Conservation (phyloP, 352 stramenopile species). For the Phytophthora fragariae region DNA sequence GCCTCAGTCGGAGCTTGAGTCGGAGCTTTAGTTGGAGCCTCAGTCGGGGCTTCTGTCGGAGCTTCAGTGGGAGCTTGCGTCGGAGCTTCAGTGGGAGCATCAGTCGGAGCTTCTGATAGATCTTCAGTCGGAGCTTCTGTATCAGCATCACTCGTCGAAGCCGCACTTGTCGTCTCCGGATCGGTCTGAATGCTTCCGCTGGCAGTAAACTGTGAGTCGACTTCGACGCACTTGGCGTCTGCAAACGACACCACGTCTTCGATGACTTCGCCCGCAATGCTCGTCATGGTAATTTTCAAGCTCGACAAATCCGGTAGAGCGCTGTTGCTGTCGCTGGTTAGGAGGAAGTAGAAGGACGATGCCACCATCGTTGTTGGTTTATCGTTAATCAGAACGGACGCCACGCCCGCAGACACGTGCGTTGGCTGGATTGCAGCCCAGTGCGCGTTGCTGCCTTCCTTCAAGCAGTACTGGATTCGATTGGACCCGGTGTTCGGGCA, state of each 20-base stretch:
- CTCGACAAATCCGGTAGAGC: constrained; percentile 2
- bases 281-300: constrained; percentile 52
- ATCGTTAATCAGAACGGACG: constrained; percentile 25
- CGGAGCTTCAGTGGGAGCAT: too few relatives aligned
- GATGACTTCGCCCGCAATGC: constrained; percentile 56
- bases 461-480: constrained; percentile 27
- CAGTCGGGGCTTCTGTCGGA: too few relatives aligned
- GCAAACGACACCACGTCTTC: constrained; percentile 60
- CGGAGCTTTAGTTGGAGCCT: too few relatives aligned
- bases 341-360: constrained; percentile 72
- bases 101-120: too few relatives aligned
- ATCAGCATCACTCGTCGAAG: background rate
- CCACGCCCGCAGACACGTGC: constrained; percentile 17
- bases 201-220: constrained; percentile 26
- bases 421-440: constrained; percentile 35
- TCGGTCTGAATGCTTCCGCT: background rate
- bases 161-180: too few relatives aligned
- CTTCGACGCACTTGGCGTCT: constrained; percentile 52
- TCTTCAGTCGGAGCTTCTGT: background rate
- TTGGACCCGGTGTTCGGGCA: constrained; percentile 20
- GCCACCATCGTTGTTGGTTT: constrained; percentile 62
- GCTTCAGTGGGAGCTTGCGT: too few relatives aligned
- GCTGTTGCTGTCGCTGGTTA: background rate
- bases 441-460: constrained; percentile 27
- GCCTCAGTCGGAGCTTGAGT: too few relatives aligned